A percentile compares a stretch with the other conserved stretches of the same genome.
phyloP scores from a whole-genome alignment of 306 rosid species.

The Sesbania bispinosa region DNA sequence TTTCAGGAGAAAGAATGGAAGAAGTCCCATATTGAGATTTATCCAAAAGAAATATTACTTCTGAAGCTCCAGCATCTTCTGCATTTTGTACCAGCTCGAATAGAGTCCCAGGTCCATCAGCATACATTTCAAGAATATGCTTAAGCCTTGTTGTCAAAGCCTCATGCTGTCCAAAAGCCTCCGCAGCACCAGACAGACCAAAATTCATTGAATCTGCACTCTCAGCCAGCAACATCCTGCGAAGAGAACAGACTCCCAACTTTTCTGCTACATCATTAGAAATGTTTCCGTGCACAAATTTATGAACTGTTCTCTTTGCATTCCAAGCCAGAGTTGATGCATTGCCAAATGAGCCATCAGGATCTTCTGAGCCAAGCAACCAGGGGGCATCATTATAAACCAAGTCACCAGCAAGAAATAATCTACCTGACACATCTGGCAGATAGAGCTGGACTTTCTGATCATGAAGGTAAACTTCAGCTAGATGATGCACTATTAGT shows the following conservation, averaged over 20 bases:
- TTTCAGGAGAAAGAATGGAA: slow-evolving; percentile 96
- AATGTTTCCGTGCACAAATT: slow-evolving; percentile 93
- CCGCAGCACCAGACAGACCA: slow-evolving; percentile 92
- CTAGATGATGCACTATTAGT: slow-evolving; percentile 82
- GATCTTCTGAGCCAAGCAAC: slow-evolving; percentile 82
- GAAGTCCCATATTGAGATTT: slow-evolving; percentile 94
- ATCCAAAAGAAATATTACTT: slow-evolving; percentile 86
- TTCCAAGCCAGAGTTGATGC: slow-evolving; percentile 49
- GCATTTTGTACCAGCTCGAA: slow-evolving; percentile 97
- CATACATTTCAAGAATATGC: slow-evolving; percentile 99
- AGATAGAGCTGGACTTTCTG: slow-evolving; percentile 66
- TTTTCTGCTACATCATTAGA: slow-evolving; percentile 95
- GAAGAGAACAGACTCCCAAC: slow-evolving; percentile 93
- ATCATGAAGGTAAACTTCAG: slow-evolving; percentile 70
- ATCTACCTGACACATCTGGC: slow-evolving; percentile 76
- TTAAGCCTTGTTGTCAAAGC: slow-evolving; percentile 96
- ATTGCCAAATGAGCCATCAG: slow-evolving; percentile 53
- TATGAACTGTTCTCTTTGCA: slow-evolving; percentile 68
- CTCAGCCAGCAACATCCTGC: slow-evolving; percentile 88
- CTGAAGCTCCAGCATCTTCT: slow-evolving; percentile 98
- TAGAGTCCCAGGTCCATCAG: slow-evolving; percentile 96
- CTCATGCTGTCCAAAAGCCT: slow-evolving; percentile 98
- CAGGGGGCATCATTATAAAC: slow-evolving; percentile 98
- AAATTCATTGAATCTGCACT: slow-evolving; percentile 97
- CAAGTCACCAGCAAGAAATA: slow-evolving; percentile 68